A percentile compares a stretch with the other conserved stretches of the same genome.
phyloP scores from a whole-genome alignment of 2,329 filamentous ascomycete species.

The Ceratocystis albifundus region DNA sequence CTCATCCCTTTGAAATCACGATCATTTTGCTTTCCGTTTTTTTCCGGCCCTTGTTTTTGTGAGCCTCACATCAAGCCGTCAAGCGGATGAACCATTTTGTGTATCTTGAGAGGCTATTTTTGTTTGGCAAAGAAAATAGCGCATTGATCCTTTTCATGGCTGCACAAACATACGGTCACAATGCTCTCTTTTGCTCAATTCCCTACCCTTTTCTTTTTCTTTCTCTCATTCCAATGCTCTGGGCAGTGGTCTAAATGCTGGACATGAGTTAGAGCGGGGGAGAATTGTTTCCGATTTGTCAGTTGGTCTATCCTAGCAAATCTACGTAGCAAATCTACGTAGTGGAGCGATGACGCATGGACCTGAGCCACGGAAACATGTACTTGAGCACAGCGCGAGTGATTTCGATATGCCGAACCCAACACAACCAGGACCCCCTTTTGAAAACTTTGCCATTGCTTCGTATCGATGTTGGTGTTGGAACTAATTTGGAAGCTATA shows the following conservation, averaged over 20 bases:
- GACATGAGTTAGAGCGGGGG: not conserved
- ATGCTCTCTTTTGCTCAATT: too few species aligned
- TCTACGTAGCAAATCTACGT: not conserved
- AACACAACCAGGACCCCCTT: not conserved
- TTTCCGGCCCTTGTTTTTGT: too few species aligned
- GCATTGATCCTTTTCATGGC: too few species aligned
- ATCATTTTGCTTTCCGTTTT: not conserved
- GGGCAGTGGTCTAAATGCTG: not conserved
- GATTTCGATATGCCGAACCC: not conserved
- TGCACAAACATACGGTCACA: too few species aligned
- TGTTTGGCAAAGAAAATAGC: too few species aligned
- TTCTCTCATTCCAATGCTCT: not conserved
- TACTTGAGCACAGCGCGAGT: too few species aligned
- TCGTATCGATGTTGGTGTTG: not conserved
- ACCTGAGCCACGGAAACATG: not conserved
- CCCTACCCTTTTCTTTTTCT: not conserved
- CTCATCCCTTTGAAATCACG: constrained; percentile 22
- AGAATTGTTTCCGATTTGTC: not conserved
- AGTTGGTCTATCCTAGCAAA: not conserved
- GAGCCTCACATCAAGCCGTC: too few species aligned
- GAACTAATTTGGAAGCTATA: constrained; percentile 18
- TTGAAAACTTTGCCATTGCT: not conserved
- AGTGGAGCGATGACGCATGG: not conserved
- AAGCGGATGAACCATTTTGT: too few species aligned
- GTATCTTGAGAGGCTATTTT: too few species aligned